A percentile compares a stretch with the other conserved stretches of the same genome.
phyloP scores from a whole-genome alignment of 179 eudicot genomes.

The Silene vulgaris region DNA sequence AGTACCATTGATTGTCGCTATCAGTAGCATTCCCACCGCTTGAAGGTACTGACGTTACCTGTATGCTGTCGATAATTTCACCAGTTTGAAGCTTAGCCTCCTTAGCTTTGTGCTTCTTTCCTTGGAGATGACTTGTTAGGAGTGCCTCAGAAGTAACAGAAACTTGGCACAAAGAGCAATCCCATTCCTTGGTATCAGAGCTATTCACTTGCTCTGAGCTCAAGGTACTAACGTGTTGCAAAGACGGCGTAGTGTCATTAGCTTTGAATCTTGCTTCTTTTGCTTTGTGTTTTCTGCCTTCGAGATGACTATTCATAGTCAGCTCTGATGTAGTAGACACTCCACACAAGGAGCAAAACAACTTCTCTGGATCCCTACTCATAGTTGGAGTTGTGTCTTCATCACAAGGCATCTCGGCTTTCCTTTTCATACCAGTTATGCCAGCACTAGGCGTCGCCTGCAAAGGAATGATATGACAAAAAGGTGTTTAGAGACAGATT shows the following conservation, averaged over 20 bases:
- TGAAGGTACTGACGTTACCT: not conserved
- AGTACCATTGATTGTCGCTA: constrained; percentile 22
- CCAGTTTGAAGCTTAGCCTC: constrained; percentile 24
- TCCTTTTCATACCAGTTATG: constrained; percentile 29
- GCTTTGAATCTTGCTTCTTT: constrained; percentile 24
- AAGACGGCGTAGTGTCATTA: not conserved
- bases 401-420: constrained; percentile 28
- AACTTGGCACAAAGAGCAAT: constrained; percentile 30
- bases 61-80: not conserved
- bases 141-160: constrained; percentile 23
- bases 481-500: not conserved
- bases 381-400: constrained; percentile 18
- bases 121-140: constrained; percentile 28
- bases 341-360: constrained; percentile 35
- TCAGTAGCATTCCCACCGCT: constrained; percentile 12
- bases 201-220: constrained; percentile 11
- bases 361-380: constrained; percentile 18
- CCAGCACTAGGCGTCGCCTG: constrained; percentile 24
- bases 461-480: not conserved
- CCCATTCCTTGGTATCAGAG: constrained; percentile 24
- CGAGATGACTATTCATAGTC: constrained; percentile 27
- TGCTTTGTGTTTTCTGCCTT: constrained; percentile 37
- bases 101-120: constrained; percentile 40
- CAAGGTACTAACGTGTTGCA: not conserved
- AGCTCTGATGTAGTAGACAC: constrained; percentile 33